These are phyloP conservation scores for Aegle marmelos DNA, from an alignment of 345 rosid species.

Conservation along the genomic window DNA sequence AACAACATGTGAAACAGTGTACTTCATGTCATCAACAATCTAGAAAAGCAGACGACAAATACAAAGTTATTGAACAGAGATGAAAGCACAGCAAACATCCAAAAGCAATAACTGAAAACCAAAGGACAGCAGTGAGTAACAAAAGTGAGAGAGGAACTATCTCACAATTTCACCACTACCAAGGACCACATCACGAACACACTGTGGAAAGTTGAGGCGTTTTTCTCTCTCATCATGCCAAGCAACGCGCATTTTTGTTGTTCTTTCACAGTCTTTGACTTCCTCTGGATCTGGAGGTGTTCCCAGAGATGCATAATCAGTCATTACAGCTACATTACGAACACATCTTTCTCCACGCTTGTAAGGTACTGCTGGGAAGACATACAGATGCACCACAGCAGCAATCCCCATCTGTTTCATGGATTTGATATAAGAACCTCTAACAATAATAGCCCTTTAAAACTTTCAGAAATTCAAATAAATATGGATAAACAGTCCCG, in stretches of 20 bases:
- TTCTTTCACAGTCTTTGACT: constrained; percentile 78
- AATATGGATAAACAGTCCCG: background rate
- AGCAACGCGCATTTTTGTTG: constrained; percentile 56
- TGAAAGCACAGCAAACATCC: background rate
- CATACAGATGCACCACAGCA: constrained; percentile 89
- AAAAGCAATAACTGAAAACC: background rate
- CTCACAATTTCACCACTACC: constrained; percentile 98
- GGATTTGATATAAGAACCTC: constrained; percentile 21
- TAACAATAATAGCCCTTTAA: background rate
- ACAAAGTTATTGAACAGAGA: constrained; percentile 7
- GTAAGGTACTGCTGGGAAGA: constrained; percentile 90
- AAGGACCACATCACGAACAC: constrained; percentile 92
- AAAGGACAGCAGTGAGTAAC: background rate
- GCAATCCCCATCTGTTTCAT: constrained; percentile 89
- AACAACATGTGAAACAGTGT: constrained; percentile 93
- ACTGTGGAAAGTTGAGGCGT: constrained; percentile 86
- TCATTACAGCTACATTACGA: constrained; percentile 94
- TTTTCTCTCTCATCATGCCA: constrained; percentile 69
- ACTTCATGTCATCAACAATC: constrained; percentile 99
- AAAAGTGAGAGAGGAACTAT: background rate
- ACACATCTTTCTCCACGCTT: constrained; percentile 99
- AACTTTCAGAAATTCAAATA: constrained; percentile 3
- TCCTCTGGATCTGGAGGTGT: constrained; percentile 91
- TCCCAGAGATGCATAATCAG: constrained; percentile 89
- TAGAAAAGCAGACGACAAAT: constrained; percentile 22